Conservation (phyloP, 2,329 filamentous ascomycete species). For the Colletotrichum sp. region DNA sequence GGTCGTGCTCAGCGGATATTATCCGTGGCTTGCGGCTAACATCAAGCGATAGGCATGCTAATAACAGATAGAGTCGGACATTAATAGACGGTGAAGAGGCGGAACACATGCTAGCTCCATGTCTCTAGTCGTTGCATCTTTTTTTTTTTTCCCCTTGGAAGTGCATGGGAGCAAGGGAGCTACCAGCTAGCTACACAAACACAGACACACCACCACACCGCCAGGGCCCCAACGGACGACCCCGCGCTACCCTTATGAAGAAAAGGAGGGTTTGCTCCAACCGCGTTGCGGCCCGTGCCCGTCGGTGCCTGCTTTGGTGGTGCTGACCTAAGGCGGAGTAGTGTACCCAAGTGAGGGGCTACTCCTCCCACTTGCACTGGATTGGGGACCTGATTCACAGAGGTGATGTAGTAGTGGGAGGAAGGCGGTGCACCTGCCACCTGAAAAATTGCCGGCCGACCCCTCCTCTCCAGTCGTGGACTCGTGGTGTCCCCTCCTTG, state of each 20-base stretch:
- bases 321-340: neutral
- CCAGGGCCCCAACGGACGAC: neutral
- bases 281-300: neutral
- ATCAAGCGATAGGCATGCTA: neutral
- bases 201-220: neutral
- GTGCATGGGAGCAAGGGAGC: neutral
- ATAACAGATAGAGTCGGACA: neutral
- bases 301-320: neutral
- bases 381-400: neutral
- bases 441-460: conserved; percentile 6
- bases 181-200: neutral
- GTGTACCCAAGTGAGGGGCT: neutral
- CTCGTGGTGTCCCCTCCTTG: neutral
- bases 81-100: neutral
- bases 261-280: neutral
- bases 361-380: neutral
- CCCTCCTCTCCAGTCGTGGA: neutral
- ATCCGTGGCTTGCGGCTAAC: neutral
- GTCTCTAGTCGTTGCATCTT: neutral
- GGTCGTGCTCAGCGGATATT: neutral
- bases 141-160: neutral
- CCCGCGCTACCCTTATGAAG: conserved; percentile 6
- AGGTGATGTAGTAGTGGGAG: neutral
- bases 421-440: neutral
- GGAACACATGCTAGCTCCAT: neutral